phyloP scores from a whole-genome alignment of 768 basidiomycete species.

The Pisolithus marmoratus region DNA sequence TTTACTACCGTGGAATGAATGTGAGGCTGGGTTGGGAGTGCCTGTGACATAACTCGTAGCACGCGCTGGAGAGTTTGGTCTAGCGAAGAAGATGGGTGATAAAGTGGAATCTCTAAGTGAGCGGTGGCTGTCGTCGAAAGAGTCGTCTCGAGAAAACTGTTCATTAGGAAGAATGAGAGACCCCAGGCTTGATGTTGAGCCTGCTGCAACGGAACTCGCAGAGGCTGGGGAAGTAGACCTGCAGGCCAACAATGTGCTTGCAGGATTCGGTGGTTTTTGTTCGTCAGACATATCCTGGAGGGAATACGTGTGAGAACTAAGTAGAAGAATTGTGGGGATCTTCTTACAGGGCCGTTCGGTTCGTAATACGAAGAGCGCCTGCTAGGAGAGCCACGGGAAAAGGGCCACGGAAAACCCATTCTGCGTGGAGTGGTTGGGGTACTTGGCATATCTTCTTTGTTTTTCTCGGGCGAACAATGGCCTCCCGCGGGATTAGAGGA shows the following conservation, averaged over 20 bases:
- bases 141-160: constrained; percentile 13
- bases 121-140: constrained; percentile 3
- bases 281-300: constrained; percentile 5
- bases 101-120: neutral
- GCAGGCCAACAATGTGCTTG: neutral
- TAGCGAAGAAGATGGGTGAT: constrained; percentile 6
- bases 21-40: neutral
- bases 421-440: constrained; percentile 21
- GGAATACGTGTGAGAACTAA: constrained; percentile 1
- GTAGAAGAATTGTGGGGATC: neutral
- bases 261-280: neutral
- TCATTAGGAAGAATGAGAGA: constrained; percentile 23
- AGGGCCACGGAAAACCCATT: constrained; percentile 23
- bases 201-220: constrained; percentile 13
- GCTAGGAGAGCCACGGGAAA: constrained; percentile 19
- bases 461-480: constrained; percentile 3
- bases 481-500: constrained; percentile 4
- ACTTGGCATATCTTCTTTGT: constrained; percentile 8
- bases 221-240: constrained; percentile 1
- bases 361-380: constrained; percentile 12
- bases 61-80: neutral
- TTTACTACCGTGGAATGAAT: constrained; percentile 6
- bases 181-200: constrained; percentile 26
- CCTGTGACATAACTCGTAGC: neutral
- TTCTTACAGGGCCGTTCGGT: constrained; percentile 8